phyloP scores from a whole-genome alignment of 306 rosid species.

The Glycine tomentella region DNA sequence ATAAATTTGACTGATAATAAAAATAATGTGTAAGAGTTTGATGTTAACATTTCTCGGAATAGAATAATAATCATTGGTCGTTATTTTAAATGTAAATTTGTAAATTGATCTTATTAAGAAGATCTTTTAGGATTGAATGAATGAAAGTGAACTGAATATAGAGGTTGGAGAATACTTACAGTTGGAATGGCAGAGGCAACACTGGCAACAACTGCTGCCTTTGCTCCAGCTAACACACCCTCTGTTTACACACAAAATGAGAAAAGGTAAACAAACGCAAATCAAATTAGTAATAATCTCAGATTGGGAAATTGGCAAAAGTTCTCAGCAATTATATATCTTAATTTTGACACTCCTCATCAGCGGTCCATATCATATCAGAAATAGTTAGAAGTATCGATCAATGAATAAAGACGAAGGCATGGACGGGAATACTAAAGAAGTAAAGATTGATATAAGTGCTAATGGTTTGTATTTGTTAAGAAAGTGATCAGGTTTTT shows the following conservation, averaged over 20 bases:
- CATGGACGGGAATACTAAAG: too few relatives aligned
- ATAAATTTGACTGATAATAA: too few relatives aligned
- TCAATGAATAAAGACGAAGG: too few relatives aligned
- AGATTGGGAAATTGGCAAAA: background rate
- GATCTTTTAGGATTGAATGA: background rate
- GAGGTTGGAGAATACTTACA: slow-evolving; percentile 46
- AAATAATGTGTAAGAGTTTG: too few relatives aligned
- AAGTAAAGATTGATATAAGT: too few relatives aligned
- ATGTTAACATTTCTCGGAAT: too few relatives aligned
- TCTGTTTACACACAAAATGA: slow-evolving; percentile 53
- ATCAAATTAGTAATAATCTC: background rate
- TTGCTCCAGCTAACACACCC: slow-evolving; percentile 84
- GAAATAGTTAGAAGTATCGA: too few relatives aligned
- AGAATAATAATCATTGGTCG: background rate
- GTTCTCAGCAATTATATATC: background rate
- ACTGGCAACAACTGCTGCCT: slow-evolving; percentile 77
- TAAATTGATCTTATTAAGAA: background rate
- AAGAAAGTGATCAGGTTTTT: too few relatives aligned
- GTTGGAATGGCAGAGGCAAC: slow-evolving; percentile 90
- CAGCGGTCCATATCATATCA: too few relatives aligned
- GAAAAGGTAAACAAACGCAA: background rate
- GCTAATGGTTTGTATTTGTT: too few relatives aligned
- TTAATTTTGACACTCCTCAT: background rate
- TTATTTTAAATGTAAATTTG: slow-evolving; percentile 16
- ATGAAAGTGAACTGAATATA: background rate